Base-by-base conservation (phyloP, 805 yeast species). In the Suhomyces pyralidae region DNA sequence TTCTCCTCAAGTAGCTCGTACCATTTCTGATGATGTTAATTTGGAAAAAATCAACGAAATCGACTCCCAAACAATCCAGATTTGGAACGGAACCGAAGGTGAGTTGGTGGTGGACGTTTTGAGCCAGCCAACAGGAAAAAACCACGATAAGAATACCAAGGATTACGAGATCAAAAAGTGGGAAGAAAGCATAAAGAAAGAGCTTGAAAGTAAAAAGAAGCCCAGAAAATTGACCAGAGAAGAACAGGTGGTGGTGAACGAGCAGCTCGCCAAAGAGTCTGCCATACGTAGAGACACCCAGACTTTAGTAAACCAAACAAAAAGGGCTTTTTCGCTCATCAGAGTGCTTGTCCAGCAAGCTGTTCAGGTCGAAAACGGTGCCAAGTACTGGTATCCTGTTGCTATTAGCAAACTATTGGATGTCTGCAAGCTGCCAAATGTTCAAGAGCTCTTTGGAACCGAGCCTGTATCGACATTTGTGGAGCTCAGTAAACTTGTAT, bases 151-250 rank as follows among this genome's bases (percentile, higher is more conserved):
- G 65, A 89, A 89, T 64, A 73, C 89, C 1, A 91, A 85, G 63
- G 97, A 91, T 61, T 90, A 90, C 61, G 96, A 87, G 61, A 87
- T 92, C 2, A 72, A 81, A 54, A 84, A 89, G 66, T 93, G 98
- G 98, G 99, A 94, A 64, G 91, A 86, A 59, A 81, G 81, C 49
- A 80, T 94, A 30, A 82, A 93, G 61, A 83, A 83, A 56, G 93
- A 90, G 62, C 75, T 91, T 36, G 84, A 86, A 28, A 28, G 32
- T 1, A 76, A 77, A 50, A 84, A 84, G 65, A 77, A 80, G 56
- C 62, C 63, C 8, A 84, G 79, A 68, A 88, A 87, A 62, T 73
- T 85, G 40, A 79, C 96, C 2, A 86, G 83, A 57, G 97, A 92
- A 62, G 96, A 94, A 54, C 88, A 83, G 55, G 72, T 63, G 0